Base-by-base conservation (phyloP, 805 yeast species). In the Starmerella riodocensis region DNA sequence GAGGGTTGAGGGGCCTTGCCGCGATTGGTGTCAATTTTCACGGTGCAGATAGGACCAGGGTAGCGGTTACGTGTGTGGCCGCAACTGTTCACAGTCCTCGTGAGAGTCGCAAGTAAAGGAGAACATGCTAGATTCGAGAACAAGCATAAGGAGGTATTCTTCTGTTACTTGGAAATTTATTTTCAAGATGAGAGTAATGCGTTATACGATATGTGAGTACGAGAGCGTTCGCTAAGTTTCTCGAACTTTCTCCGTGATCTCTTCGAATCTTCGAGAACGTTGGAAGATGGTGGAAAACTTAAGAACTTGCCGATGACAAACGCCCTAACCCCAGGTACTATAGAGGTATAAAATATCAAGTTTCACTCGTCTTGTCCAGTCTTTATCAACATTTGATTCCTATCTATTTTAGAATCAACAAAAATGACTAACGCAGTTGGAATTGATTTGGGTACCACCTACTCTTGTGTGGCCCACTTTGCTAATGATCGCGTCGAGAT, bases 381-480 rank as follows among this genome's bases (percentile, higher is more conserved):
- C 29, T 6, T 29, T n/a, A 21, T 16, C 19, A 23, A 20, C 34
- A 24, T 24, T 4, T 30, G 12, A 32, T 20, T 21, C 20, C 8
- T 14, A 29, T 21, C 12, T 8, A 19, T 29, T 18, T 18, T 17
- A 34, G 34, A 31, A 25, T 23, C 17, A 25, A 23, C 6, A 18
- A 34, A 34, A 29, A 49, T 49, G 53, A 40, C 48, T 40, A 48
- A 49, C 48, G 51, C 53, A 24, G 50, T 49, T 46, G 53, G 53
- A 27, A 49, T 49, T 43, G 53, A 84, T 73, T 78, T 85, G 70
- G 95, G 96, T 61, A 86, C 97, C 49, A 86, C 97, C 5, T 86
- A 86, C 73, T 86, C 95, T 11, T 86, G 96, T 75, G 97, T 88
- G 47, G 97, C 94, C 57, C 85, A 74, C 63, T 76, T 72, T 62